Evolutionary conservation across 768 basidiomycete species (phyloP).

Genomic region (Termitomyces heimii): DNA sequence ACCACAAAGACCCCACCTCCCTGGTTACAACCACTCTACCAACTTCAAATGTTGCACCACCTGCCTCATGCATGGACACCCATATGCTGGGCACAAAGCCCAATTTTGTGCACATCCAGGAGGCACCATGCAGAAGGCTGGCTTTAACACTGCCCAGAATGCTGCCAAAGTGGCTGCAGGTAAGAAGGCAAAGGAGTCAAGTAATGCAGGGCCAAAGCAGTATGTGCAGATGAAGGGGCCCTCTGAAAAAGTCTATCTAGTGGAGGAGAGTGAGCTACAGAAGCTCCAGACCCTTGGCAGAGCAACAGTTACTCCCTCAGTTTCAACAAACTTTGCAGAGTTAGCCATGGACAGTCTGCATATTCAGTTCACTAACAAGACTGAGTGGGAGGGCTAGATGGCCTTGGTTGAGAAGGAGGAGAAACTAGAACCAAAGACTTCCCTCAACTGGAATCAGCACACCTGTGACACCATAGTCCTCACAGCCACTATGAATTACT

Average conservation of each 20-base stretch:
- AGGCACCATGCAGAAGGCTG: too few species aligned
- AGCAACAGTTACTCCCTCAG: too few species aligned
- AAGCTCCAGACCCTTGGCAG: background rate
- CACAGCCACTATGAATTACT: background rate
- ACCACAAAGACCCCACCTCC: too few species aligned
- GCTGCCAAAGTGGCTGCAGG: too few species aligned
- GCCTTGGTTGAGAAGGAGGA: background rate
- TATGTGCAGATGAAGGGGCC: background rate
- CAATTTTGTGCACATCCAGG: too few species aligned
- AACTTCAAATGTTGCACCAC: too few species aligned
- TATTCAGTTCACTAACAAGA: background rate
- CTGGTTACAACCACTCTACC: too few species aligned
- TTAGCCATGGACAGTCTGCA: background rate
- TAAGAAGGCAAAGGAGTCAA: background rate
- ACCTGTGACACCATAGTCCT: background rate
- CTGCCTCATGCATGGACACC: too few species aligned
- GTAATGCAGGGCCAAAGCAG: background rate
- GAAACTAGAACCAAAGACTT: background rate
- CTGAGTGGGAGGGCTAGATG: background rate
- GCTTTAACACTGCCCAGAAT: too few species aligned
- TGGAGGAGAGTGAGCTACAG: background rate
- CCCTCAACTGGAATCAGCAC: background rate
- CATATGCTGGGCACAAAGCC: too few species aligned
- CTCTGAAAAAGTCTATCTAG: background rate
- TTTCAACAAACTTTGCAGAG: too few species aligned